Evolutionary conservation across 345 rosid genomes (phyloP).

Genomic region (Hypericum androsaemum): DNA sequence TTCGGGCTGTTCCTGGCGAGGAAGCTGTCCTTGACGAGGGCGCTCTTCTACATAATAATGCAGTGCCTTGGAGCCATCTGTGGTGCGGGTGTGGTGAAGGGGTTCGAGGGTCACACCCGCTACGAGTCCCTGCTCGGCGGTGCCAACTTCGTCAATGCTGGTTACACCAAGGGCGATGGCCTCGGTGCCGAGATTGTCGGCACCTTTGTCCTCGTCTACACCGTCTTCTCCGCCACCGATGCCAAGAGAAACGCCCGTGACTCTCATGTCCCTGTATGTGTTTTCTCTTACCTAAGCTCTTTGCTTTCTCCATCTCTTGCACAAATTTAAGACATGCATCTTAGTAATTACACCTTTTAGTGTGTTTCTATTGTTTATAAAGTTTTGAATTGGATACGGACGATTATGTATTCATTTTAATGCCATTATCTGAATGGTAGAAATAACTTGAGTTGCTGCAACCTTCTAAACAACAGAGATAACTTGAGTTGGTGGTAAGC

Average conservation of each 20-base stretch:
- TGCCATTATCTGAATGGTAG: no score
- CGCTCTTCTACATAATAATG: conserved; percentile 28
- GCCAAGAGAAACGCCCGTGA: conserved; percentile 75
- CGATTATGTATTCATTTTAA: no score
- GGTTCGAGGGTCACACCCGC: conserved; percentile 24
- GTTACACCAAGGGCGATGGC: conserved; percentile 50
- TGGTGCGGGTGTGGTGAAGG: conserved; percentile 69
- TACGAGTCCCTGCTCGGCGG: conserved; percentile 40
- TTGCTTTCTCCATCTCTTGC: no score
- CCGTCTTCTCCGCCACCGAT: conserved; percentile 57
- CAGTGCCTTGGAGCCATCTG: conserved; percentile 5
- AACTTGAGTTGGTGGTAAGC: no score
- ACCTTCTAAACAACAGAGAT: no score
- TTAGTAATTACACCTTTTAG: no score
- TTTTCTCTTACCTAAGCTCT: no score
- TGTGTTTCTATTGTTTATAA: no score
- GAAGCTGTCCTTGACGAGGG: conserved; percentile 62
- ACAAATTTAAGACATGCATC: no score
- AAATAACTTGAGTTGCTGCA: no score
- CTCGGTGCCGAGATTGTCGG: conserved; percentile 2
- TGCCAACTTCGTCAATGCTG: conserved; percentile 44
- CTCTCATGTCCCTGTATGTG: conserved; percentile 60
- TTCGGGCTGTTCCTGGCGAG: conserved; percentile 51
- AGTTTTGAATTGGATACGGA: no score
- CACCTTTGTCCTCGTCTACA: conserved; percentile 6